phyloP scores from a whole-genome alignment of 2,329 filamentous ascomycete genomes.

The Orbilia javanica region DNA sequence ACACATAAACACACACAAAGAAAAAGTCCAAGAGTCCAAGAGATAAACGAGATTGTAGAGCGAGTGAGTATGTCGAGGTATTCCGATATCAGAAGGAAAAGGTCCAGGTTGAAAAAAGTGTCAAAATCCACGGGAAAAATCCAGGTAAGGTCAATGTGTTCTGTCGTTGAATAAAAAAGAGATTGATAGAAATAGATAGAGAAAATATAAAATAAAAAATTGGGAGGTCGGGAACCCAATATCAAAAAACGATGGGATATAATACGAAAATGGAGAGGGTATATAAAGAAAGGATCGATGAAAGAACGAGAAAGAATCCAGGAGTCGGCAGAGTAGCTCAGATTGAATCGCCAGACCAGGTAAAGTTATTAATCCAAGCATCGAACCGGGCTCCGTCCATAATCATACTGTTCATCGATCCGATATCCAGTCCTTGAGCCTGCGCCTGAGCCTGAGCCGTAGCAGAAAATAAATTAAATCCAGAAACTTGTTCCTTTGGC shows the following conservation, averaged over 20 bases:
- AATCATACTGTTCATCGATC: slow-evolving; percentile 25
- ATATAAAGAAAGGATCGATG: neutral
- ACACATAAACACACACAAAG: neutral
- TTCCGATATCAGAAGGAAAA: slow-evolving; percentile 5
- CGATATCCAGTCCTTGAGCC: slow-evolving; percentile 32
- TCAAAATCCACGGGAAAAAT: slow-evolving; percentile 41
- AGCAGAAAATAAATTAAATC: slow-evolving; percentile 14
- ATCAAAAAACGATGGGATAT: neutral
- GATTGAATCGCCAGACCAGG: slow-evolving; percentile 15
- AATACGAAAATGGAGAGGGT: neutral
- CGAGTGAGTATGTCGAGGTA: neutral
- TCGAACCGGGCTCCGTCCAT: slow-evolving; percentile 38
- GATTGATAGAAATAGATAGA: neutral
- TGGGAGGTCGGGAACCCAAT: neutral
- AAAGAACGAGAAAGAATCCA: neutral
- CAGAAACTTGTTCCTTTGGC: slow-evolving; percentile 42
- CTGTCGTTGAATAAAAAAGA: slow-evolving; percentile 47
- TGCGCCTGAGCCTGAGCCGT: slow-evolving; percentile 1
- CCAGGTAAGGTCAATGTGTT: slow-evolving; percentile 15
- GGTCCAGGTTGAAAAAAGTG: slow-evolving; percentile 1
- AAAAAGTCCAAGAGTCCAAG: slow-evolving; percentile 8
- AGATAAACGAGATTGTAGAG: neutral
- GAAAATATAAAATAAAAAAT: slow-evolving; percentile 2
- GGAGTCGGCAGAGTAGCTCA: neutral
- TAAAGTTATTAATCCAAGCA: slow-evolving; percentile 29